Percentiles rank a stretch among this genome's conserved stretches.
Evolutionary conservation across 176 grass and related monocot genomes (phyloP).

Genomic region (Cocos nucifera): DNA sequence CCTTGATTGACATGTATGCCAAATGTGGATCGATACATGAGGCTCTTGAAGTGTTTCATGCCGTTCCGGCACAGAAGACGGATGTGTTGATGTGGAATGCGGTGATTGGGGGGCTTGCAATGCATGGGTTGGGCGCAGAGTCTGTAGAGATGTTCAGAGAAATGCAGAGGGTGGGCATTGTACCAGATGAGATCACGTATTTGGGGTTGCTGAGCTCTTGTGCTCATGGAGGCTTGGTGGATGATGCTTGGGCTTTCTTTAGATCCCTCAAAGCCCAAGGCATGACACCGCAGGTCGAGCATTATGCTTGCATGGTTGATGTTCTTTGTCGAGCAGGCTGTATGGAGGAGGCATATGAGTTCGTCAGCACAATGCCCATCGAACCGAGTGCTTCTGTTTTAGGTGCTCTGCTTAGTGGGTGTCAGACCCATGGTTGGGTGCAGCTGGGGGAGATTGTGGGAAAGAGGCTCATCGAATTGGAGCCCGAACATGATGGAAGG

Average conservation of each 20-base stretch:
- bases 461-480: constrained; percentile 51
- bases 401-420: constrained; percentile 49
- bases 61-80: constrained; percentile 18
- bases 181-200: constrained; percentile 60
- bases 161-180: constrained; percentile 30
- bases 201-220: constrained; percentile 41
- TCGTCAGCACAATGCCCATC: constrained; percentile 43
- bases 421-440: constrained; percentile 52
- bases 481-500: constrained; percentile 56
- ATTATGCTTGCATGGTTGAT: constrained; percentile 61
- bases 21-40: constrained; percentile 50
- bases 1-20: constrained; percentile 54
- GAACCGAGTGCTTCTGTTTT: constrained; percentile 48
- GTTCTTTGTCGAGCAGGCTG: constrained; percentile 54
- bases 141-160: constrained; percentile 37
- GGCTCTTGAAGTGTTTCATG: constrained; percentile 36
- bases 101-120: constrained; percentile 38
- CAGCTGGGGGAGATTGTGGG: constrained; percentile 49
- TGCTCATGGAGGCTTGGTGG: constrained; percentile 52
- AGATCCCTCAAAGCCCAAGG: constrained; percentile 35
- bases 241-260: constrained; percentile 50
- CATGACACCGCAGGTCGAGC: constrained; percentile 42
- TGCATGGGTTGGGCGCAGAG: constrained; percentile 44
- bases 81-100: constrained; percentile 72
- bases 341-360: constrained; percentile 43